A percentile compares a stretch with the other conserved stretches of the same genome.
Conservation (phyloP, 2,329 filamentous ascomycete genomes). For the Fusarium nisikadoi region DNA sequence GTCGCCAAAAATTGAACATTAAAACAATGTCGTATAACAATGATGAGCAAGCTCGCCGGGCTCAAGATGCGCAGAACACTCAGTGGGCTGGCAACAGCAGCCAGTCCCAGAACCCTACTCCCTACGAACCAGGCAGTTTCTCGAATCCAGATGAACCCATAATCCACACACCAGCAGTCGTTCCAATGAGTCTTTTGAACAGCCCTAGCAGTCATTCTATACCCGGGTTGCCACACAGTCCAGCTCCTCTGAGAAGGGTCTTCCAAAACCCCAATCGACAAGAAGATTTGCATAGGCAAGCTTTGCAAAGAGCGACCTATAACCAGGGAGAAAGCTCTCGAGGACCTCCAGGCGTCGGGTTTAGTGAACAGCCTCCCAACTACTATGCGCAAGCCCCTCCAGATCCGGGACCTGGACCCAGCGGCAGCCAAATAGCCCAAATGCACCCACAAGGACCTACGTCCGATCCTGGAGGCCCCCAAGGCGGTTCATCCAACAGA, state of each 20-base stretch:
- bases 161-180: fast-evolving
- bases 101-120: not conserved
- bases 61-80: not conserved
- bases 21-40: not conserved
- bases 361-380: not conserved
- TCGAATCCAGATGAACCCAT: not conserved
- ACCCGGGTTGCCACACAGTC: not conserved
- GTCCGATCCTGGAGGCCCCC: too few relatives aligned
- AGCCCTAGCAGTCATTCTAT: not conserved
- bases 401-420: not conserved
- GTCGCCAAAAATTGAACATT: fast-evolving
- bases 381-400: not conserved
- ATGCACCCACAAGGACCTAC: fast-evolving
- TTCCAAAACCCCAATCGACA: not conserved
- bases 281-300: not conserved
- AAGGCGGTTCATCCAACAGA: too few relatives aligned
- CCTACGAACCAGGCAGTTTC: not conserved
- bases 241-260: too few relatives aligned
- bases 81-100: too few relatives aligned
- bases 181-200: not conserved
- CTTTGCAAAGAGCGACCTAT: fast-evolving
- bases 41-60: not conserved
- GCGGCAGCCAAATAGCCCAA: not conserved
- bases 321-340: not conserved
- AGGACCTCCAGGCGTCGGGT: fast-evolving